Conservation (phyloP, 23 red algal species). For the Agarophyton chilense region DNA sequence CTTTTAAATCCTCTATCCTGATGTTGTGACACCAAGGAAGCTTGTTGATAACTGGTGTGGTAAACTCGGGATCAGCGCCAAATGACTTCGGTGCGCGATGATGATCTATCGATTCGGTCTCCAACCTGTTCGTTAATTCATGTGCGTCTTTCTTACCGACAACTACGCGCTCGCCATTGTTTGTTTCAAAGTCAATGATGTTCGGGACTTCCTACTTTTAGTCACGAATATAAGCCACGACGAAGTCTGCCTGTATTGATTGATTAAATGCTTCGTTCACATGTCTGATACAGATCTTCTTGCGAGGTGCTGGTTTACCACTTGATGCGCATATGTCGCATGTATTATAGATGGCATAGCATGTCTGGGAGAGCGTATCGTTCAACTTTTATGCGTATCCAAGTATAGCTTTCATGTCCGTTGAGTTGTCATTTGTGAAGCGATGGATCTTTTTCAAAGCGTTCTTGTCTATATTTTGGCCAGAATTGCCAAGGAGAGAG, state of each 20-base stretch:
- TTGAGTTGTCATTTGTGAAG: slow-evolving; percentile 23
- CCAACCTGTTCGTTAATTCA: neutral
- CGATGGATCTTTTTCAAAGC: slow-evolving; percentile 36
- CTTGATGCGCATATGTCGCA: slow-evolving; percentile 39
- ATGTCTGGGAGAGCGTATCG: neutral
- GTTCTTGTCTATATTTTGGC: neutral
- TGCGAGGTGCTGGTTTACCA: slow-evolving; percentile 4
- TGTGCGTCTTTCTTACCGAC: neutral
- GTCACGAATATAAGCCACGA: slow-evolving; percentile 8
- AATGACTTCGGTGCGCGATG: slow-evolving; percentile 9
- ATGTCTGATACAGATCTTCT: too few species aligned
- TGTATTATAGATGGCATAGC: slow-evolving; percentile 17
- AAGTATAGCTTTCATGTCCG: slow-evolving; percentile 30
- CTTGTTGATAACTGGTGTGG: neutral
- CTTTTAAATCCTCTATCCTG: neutral
- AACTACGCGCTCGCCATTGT: slow-evolving; percentile 35
- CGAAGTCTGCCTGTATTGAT: slow-evolving; percentile 17
- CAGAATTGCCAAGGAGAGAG: neutral
- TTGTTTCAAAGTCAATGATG: slow-evolving; percentile 28
- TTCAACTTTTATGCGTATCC: neutral
- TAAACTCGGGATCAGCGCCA: slow-evolving; percentile 49
- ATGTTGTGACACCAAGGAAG: neutral
- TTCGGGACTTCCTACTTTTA: slow-evolving; percentile 44
- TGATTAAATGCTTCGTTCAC: slow-evolving; percentile 45
- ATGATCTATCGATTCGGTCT: slow-evolving; percentile 44